phyloP scores from a whole-genome alignment of 140 eudicot genomes.

The Anethum foeniculum region DNA sequence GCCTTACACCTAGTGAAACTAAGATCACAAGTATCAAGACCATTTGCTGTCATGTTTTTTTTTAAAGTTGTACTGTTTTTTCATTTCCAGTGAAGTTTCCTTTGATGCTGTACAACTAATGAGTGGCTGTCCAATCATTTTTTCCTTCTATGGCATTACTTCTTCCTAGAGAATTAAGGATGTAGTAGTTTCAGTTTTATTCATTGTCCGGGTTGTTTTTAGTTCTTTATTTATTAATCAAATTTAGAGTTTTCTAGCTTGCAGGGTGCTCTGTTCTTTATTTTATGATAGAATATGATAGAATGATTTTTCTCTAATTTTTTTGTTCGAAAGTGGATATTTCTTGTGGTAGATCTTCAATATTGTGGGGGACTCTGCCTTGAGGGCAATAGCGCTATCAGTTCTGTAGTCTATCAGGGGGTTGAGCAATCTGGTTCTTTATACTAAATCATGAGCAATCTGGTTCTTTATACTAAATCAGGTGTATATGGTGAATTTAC shows the following conservation, averaged over 20 bases:
- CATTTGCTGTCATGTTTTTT: slow-evolving; percentile 12
- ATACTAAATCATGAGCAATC: background rate
- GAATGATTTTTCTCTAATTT: background rate
- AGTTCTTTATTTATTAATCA: background rate
- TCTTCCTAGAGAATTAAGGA: background rate
- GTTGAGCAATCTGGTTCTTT: background rate
- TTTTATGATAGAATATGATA: background rate
- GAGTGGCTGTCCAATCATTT: slow-evolving; percentile 7
- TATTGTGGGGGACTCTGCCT: background rate
- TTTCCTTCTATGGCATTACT: background rate
- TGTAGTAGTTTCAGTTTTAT: background rate
- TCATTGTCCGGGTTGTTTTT: background rate
- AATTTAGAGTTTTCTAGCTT: background rate
- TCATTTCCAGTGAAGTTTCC: background rate
- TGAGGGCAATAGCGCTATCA: background rate
- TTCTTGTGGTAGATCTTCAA: slow-evolving; percentile 13
- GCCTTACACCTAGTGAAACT: slow-evolving; percentile 15
- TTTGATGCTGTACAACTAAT: slow-evolving; percentile 7
- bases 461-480: slow-evolving; percentile 3
- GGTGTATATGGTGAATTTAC: background rate
- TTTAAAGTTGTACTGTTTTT: background rate
- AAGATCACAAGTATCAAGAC: slow-evolving; percentile 17
- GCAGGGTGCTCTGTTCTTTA: background rate
- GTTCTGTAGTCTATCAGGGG: background rate
- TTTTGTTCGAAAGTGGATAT: slow-evolving; percentile 7